These are phyloP conservation scores for Tremella yokohamensis DNA, from an alignment of 768 basidiomycete species.

Conservation along the genomic window DNA sequence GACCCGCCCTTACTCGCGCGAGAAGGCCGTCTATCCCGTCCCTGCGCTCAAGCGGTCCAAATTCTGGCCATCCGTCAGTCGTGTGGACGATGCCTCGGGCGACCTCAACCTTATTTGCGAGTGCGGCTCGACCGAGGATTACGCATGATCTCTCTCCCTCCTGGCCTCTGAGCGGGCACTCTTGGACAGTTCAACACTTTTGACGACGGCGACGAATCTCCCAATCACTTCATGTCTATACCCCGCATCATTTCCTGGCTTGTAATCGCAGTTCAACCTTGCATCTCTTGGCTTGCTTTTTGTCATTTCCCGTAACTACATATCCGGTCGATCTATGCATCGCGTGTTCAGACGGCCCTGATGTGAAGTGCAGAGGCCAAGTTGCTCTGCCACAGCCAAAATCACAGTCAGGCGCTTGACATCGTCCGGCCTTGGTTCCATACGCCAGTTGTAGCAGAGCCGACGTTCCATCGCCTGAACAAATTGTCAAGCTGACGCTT, in stretches of 20 bases:
- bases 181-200: constrained; percentile 61
- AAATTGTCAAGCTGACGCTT: too few relatives aligned
- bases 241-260: not conserved
- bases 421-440: too few relatives aligned
- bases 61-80: constrained; percentile 91
- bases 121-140: constrained; percentile 52
- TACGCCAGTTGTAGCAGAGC: too few relatives aligned
- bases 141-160: constrained; percentile 38
- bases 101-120: constrained; percentile 73
- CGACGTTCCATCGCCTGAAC: too few relatives aligned
- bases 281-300: constrained; percentile 6
- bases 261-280: constrained; percentile 23
- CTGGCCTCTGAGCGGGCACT: too few relatives aligned
- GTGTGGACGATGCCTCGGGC: constrained; percentile 92
- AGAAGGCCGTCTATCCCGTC: constrained; percentile 85
- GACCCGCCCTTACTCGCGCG: constrained; percentile 81
- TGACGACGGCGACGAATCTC: constrained; percentile 64
- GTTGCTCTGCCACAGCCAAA: too few relatives aligned
- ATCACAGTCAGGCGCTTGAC: too few relatives aligned
- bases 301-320: too few relatives aligned
- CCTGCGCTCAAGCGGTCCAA: constrained; percentile 79
- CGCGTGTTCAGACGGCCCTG: too few relatives aligned
- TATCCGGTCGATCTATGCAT: too few relatives aligned
- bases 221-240: constrained; percentile 52
- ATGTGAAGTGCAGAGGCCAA: too few relatives aligned